phyloP scores from a whole-genome alignment of 495 filamentous ascomycete species.

The Talaromyces nanjingensis region DNA sequence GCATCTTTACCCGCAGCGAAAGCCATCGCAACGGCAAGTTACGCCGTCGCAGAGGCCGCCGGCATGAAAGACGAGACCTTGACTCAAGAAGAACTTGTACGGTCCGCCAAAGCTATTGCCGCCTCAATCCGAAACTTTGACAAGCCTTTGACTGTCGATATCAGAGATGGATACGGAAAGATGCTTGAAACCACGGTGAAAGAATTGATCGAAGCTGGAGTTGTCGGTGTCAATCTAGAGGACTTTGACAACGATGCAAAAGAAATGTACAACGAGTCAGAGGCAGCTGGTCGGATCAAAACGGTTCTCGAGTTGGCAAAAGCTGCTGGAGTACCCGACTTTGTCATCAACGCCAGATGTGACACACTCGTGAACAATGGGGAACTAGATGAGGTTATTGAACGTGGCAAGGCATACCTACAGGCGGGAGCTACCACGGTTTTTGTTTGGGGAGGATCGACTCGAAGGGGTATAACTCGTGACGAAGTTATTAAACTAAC shows the following conservation, averaged over 20 bases:
- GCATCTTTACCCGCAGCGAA: conserved; percentile 30
- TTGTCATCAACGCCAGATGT: conserved; percentile 43
- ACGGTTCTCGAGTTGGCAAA: conserved; percentile 23
- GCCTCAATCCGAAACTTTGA: conserved; percentile 34
- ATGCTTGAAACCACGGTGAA: conserved; percentile 28
- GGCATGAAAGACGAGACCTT: conserved; percentile 38
- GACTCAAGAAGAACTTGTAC: conserved; percentile 41
- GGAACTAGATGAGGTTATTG: conserved; percentile 33
- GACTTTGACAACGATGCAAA: conserved; percentile 31
- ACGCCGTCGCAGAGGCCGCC: conserved; percentile 36
- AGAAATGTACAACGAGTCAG: conserved; percentile 22
- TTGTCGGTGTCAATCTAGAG: conserved; percentile 46
- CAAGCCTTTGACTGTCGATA: conserved; percentile 41
- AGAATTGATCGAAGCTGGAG: conserved; percentile 33
- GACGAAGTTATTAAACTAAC: conserved; percentile 33
- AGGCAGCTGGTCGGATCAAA: conserved; percentile 32
- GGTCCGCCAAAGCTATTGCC: conserved; percentile 78
- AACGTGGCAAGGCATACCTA: conserved; percentile 36
- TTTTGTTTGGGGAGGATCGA: conserved; percentile 40
- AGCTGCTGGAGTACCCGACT: conserved; percentile 37
- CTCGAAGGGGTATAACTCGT: conserved; percentile 20
- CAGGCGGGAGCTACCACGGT: conserved; percentile 38
- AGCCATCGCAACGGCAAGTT: conserved; percentile 49
- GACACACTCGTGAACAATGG: conserved; percentile 30
- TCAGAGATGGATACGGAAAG: conserved; percentile 47